phyloP scores from a whole-genome alignment of 108 stramenopile species.

The Craspedostauros australis region DNA sequence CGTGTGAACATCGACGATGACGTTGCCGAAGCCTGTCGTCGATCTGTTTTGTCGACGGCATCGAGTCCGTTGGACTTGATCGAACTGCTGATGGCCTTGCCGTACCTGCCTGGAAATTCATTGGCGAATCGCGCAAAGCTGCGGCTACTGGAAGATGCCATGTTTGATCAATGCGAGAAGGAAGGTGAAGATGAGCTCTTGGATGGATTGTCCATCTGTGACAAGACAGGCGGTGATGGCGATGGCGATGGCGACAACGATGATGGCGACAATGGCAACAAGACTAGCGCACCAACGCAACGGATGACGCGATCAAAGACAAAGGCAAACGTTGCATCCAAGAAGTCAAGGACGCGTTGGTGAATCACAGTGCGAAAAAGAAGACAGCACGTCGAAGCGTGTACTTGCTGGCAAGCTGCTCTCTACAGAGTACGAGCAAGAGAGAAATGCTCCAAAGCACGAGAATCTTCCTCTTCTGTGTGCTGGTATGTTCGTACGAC shows the following conservation, averaged over 20 bases:
- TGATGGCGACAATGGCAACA: too few species aligned
- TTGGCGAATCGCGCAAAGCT: slow-evolving; percentile 59
- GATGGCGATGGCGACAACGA: too few species aligned
- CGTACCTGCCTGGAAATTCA: slow-evolving; percentile 33
- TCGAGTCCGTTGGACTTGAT: slow-evolving; percentile 48
- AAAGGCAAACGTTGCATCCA: background rate
- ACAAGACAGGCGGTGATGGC: too few species aligned
- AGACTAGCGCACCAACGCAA: too few species aligned
- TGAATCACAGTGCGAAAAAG: background rate
- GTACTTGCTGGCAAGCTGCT: too few species aligned
- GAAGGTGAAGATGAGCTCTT: slow-evolving; percentile 66
- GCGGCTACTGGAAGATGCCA: slow-evolving; percentile 77
- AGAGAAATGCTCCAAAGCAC: too few species aligned
- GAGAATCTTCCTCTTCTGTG: too few species aligned
- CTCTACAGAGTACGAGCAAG: too few species aligned
- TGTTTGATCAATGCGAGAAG: slow-evolving; percentile 78
- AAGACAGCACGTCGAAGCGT: too few species aligned
- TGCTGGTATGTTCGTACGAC: too few species aligned
- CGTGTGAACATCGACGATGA: slow-evolving; percentile 48
- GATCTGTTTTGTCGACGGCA: slow-evolving; percentile 39
- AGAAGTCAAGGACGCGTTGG: background rate
- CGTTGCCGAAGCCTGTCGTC: slow-evolving; percentile 37
- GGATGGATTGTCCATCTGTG: slow-evolving; percentile 52
- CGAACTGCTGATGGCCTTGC: slow-evolving; percentile 52
- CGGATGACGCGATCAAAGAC: too few species aligned